Percentiles rank a stretch among this genome's conserved stretches.
phyloP scores from a whole-genome alignment of 1,284 basidiomycete genomes.

The Agroathelia rolfsii region DNA sequence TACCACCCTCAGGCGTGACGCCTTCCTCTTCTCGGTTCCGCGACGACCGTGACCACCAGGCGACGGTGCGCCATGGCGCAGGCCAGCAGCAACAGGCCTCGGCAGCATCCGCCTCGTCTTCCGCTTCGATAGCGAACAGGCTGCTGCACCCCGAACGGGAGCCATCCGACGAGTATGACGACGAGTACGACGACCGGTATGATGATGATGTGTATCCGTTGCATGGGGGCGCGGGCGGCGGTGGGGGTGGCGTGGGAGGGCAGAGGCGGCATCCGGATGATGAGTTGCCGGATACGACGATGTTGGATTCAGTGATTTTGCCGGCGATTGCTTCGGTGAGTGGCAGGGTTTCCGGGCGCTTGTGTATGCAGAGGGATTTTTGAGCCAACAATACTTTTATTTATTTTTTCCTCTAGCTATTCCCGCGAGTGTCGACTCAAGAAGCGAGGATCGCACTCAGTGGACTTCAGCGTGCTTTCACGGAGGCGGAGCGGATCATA shows the following conservation, averaged over 20 bases:
- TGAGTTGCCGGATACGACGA: slow-evolving; percentile 75
- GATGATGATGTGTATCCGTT: slow-evolving; percentile 16
- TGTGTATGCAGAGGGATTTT: no score
- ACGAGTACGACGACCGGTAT: slow-evolving; percentile 51
- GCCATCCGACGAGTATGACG: slow-evolving; percentile 56
- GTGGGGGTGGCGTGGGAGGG: slow-evolving; percentile 33
- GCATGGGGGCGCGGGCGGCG: slow-evolving; percentile 18
- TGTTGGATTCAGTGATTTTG: slow-evolving; percentile 90
- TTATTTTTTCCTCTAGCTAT: slow-evolving; percentile 44
- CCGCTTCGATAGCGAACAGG: slow-evolving; percentile 10
- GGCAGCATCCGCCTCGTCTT: not conserved
- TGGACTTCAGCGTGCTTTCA: slow-evolving; percentile 80
- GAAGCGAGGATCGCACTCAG: slow-evolving; percentile 80
- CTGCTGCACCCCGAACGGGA: slow-evolving; percentile 26
- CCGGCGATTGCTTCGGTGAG: slow-evolving; percentile 87
- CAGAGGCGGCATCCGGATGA: slow-evolving; percentile 42
- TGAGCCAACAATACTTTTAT: slow-evolving; percentile 4
- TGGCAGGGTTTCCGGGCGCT: slow-evolving; percentile 12
- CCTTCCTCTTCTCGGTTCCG: slow-evolving; percentile 15
- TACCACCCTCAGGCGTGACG: slow-evolving; percentile 30
- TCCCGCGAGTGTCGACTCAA: slow-evolving; percentile 79
- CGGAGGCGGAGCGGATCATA: slow-evolving; percentile 84
- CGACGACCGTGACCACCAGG: slow-evolving; percentile 40
- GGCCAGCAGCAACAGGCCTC: slow-evolving; percentile 21
- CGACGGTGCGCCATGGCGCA: slow-evolving; percentile 59